Evolutionary conservation across 148 eudicot species (phyloP), one percentile per base, ranked within the genome.

Genomic region (Rhododendron kiyosumense): DNA sequence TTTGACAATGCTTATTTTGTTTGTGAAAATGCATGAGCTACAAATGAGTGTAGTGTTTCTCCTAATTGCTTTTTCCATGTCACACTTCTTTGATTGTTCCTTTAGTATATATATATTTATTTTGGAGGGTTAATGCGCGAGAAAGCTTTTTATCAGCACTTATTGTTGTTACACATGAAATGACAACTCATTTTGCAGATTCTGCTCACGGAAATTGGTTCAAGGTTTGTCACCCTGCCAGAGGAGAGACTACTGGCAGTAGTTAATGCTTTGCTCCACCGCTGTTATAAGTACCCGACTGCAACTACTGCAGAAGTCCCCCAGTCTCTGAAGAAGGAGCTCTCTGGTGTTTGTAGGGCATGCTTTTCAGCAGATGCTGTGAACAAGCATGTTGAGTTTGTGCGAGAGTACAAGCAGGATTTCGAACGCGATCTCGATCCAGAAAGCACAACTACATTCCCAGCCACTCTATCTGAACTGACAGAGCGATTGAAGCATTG

Each of bases 371-470:
- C 96, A 86, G 99, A 95, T 91, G 99, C 99, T 85, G 98, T 97
- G 85, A 97, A 93, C 90, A 97, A 97, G 89, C 99, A 95, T 92
- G 98, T 94, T 79, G 98, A 97, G 43, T 95, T 97, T 80, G 99
- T 95, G 85, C 89, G 95, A 84, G 99, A 95, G 86, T 97, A 97
- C 91, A 97, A 97, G 91, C 96, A 93, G 81, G 99, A 97, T 34
- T 97, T 97, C 89, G 98, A 97, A 83, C 98, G 95, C 81, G 99
- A 97, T 90, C 99, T 97, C 86, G 99, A 97, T 88, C 99, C 99
- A 36, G 99, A 97, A 84, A 95, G 92, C 87, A 90, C 94, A 65
- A 83, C 94, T 67, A 93, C 99, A 81, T 97, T 97, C 86, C 99
- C 99, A 2, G 96, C 93, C 73, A 94, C 98, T 78, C 92, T 95